Evolutionary conservation across 345 rosid species (phyloP).

Genomic region (Acer saccharum): DNA sequence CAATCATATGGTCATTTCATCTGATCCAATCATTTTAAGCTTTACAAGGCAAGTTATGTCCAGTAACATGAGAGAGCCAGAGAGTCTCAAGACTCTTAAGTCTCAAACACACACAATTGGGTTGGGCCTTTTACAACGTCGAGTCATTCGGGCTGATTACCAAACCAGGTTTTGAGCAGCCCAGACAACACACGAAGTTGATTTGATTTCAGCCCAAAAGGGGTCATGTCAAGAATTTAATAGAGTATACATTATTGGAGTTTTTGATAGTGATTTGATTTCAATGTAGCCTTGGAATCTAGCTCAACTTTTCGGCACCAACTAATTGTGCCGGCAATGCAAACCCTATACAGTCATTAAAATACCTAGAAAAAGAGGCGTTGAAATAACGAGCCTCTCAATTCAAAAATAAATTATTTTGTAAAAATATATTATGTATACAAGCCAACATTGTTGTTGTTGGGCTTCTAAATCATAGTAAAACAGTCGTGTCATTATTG

Average conservation of each 20-base stretch:
- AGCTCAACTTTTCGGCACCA: background rate
- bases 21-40: no score
- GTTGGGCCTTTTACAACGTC: background rate
- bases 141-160: background rate
- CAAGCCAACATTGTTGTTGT: background rate
- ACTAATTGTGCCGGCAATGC: background rate
- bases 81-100: no score
- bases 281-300: background rate
- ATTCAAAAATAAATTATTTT: background rate
- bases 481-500: background rate
- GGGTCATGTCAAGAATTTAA: background rate
- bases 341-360: background rate
- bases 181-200: no score
- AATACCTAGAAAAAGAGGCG: background rate
- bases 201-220: background rate
- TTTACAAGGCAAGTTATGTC: background rate
- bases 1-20: no score
- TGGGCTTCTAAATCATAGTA: background rate
- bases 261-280: background rate
- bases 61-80: background rate
- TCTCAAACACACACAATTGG: no score
- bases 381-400: background rate
- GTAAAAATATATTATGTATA: background rate
- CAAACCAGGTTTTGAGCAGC: background rate
- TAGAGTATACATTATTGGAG: background rate